Evolutionary conservation across 1,139 yeast genomes (phyloP).

Genomic region (Saccharomyces hybrid): DNA sequence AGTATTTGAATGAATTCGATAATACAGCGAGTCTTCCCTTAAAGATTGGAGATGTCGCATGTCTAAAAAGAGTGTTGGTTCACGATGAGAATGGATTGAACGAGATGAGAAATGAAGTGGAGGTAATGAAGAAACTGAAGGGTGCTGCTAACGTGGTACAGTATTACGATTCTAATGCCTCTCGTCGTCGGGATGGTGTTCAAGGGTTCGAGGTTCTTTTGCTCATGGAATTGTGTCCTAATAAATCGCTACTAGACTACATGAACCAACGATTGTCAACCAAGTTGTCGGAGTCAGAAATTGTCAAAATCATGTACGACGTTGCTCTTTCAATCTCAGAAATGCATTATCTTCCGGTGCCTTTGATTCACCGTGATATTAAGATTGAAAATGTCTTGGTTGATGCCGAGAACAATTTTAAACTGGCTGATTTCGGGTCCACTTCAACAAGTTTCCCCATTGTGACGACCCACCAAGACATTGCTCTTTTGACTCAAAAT

Average conservation of each 20-base stretch:
- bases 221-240: conserved; percentile 85
- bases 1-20: conserved; percentile 24
- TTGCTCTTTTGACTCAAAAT: conserved; percentile 67
- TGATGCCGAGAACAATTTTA: conserved; percentile 62
- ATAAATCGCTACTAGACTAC: conserved; percentile 82
- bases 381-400: conserved; percentile 92
- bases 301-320: conserved; percentile 75
- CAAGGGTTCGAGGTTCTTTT: conserved; percentile 71
- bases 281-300: conserved; percentile 74
- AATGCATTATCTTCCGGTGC: conserved; percentile 79
- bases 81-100: conserved; percentile 65
- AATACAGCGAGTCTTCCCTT: conserved; percentile 5
- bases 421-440: conserved; percentile 92
- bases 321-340: conserved; percentile 75
- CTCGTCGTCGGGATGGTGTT: conserved; percentile 40
- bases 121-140: conserved; percentile 74
- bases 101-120: conserved; percentile 69
- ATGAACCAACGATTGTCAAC: conserved; percentile 87
- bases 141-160: conserved; percentile 77
- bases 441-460: conserved; percentile 57
- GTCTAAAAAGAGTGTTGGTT: conserved; percentile 68
- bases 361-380: conserved; percentile 85
- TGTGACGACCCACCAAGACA: conserved; percentile 31
- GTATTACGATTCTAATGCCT: conserved; percentile 91
- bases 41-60: conserved; percentile 41